Evolutionary conservation across 306 rosid genomes (phyloP), one percentile per base, ranked within the genome.

Genomic region (Ammopiptanthus mongolicus): DNA sequence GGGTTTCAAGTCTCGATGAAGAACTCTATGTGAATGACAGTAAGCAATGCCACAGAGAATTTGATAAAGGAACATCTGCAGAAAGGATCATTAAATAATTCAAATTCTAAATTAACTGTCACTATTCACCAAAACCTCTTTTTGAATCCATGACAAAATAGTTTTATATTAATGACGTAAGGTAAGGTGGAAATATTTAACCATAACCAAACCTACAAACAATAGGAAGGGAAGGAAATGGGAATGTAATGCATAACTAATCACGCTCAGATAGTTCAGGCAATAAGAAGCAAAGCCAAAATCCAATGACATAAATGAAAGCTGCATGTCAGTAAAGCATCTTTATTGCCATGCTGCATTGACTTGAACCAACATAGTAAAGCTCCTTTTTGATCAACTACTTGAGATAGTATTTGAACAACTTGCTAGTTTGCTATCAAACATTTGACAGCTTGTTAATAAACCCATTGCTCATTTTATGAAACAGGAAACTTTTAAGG

Each of bases 31-130:
- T 7, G 99, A 95, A 78, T 95, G 99, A 60, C 99, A 95, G 77
- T 95, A 95, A 73, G 99, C 99, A 87, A 95, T 92, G 89, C 99
- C 99, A 59, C 97, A 89, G 74, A 95, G 97, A 84, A 95, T 95
- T 84, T 95, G 99, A 79, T 95, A 89, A 69, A 95, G 97, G 82
- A 95, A 95, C 93, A 89, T 87, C 99, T 95, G 93, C 88, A 85
- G 69, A 86, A 82, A 79, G 31, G 60, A 69, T 47, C 65, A 74
- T 76, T 18, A n/a, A 78, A 60, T 39, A 58, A 73, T 18, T 75
- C 65, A 86, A 53, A 67, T 60, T 77, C 80, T 78, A 69, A 72
- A 56, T 55, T 31, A 72, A 13, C 50, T 14, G 44, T 44, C 33
- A 59, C 56, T 37, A 53, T 78, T 55, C 56, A 12, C 47, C 56